Conservation (phyloP, 2,329 filamentous ascomycete species). For the Xylariaceae sp. region DNA sequence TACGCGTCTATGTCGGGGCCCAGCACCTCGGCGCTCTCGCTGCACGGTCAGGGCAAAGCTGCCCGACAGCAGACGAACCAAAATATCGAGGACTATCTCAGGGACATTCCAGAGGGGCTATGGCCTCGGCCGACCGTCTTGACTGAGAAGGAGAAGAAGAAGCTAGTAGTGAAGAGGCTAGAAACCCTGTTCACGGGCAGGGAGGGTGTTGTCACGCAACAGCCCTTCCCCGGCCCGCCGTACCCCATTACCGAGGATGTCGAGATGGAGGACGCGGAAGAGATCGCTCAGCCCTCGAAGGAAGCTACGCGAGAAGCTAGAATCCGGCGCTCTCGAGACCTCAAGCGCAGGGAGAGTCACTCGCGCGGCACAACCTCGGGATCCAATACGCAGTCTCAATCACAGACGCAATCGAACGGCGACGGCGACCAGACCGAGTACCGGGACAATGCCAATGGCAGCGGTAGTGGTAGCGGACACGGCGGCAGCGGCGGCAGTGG, state of each 20-base stretch:
- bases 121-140: slow-evolving; percentile 54
- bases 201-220: slow-evolving; percentile 30
- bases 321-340: slow-evolving; percentile 30
- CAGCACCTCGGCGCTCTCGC: slow-evolving; percentile 34
- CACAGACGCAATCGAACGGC: slow-evolving; percentile 34
- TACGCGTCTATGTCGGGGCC: slow-evolving; percentile 60
- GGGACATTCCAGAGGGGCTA: slow-evolving; percentile 64
- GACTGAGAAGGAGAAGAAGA: slow-evolving; percentile 68
- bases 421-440: slow-evolving; percentile 39
- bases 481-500: slow-evolving; percentile 20
- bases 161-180: slow-evolving; percentile 64
- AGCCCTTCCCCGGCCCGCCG: slow-evolving; percentile 18
- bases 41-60: slow-evolving; percentile 26
- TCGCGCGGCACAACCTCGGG: slow-evolving; percentile 37
- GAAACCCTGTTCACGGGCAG: slow-evolving; percentile 80
- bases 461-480: slow-evolving; percentile 13
- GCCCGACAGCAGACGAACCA: slow-evolving; percentile 38
- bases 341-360: slow-evolving; percentile 29
- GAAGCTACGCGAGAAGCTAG: slow-evolving; percentile 41
- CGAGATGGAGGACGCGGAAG: slow-evolving; percentile 15
- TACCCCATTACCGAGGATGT: slow-evolving; percentile 22
- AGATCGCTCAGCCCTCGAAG: slow-evolving; percentile 2
- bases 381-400: slow-evolving; percentile 36
- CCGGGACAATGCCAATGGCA: slow-evolving; percentile 26
- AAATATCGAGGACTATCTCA: slow-evolving; percentile 62